Evolutionary conservation across 106 monocot genomes (phyloP).

Genomic region (Cymbidium sinense): DNA sequence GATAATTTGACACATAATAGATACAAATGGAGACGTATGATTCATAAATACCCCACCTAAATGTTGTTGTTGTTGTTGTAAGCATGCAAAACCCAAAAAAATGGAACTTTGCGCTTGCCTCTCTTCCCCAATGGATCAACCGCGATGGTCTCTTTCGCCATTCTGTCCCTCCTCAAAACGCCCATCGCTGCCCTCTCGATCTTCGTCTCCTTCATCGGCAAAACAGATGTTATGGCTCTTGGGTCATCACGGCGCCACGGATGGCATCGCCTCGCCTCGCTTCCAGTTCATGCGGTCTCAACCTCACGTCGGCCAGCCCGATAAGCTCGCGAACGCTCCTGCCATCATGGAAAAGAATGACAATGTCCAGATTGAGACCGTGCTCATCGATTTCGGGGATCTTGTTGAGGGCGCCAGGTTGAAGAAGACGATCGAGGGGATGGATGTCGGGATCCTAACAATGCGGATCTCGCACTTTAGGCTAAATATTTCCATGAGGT

Average conservation of each 20-base stretch:
- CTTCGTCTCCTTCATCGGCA: slow-evolving; percentile 67
- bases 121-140: slow-evolving; percentile 5
- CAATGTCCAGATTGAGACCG: slow-evolving; percentile 28
- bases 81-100: no score
- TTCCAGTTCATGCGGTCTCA: slow-evolving; percentile 65
- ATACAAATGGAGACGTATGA: no score
- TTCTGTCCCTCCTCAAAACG: slow-evolving; percentile 34
- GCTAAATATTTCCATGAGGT: slow-evolving; percentile 92
- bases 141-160: slow-evolving; percentile 22
- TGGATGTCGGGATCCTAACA: slow-evolving; percentile 89
- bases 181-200: slow-evolving; percentile 28
- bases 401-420: slow-evolving; percentile 43
- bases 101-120: slow-evolving; percentile 9
- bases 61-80: no score
- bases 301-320: slow-evolving; percentile 70
- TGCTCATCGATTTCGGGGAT: slow-evolving; percentile 62
- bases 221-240: slow-evolving; percentile 73
- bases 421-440: slow-evolving; percentile 37
- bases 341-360: slow-evolving; percentile 30
- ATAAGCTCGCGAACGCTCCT: slow-evolving; percentile 51
- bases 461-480: slow-evolving; percentile 85
- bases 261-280: slow-evolving; percentile 69
- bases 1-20: no score
- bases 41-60: no score
- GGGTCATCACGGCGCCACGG: slow-evolving; percentile 76